Percentiles rank a stretch among this genome's conserved stretches.
These are phyloP conservation scores for Metschnikowia rubicola DNA, from an alignment of 805 yeast genomes.

Conservation along the genomic window DNA sequence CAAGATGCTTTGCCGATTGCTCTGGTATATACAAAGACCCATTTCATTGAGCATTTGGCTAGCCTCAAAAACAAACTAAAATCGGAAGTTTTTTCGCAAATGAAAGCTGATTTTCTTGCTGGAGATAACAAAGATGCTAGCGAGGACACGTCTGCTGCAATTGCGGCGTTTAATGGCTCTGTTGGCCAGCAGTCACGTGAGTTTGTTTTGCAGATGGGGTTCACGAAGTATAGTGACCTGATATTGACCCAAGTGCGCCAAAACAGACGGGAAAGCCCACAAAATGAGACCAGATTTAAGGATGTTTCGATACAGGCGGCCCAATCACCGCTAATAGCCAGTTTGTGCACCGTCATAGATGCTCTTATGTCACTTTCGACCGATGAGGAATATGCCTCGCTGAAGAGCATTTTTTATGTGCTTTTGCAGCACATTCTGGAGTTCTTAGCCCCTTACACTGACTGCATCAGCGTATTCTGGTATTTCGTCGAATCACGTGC, in stretches of 20 bases:
- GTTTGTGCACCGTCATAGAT: constrained; percentile 27
- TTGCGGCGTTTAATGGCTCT: constrained; percentile 22
- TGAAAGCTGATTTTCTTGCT: not conserved
- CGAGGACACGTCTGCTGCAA: constrained; percentile 12
- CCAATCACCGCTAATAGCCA: constrained; percentile 8
- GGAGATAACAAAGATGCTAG: not conserved
- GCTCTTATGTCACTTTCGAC: constrained; percentile 20
- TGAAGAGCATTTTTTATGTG: constrained; percentile 26
- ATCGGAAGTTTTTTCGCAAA: not conserved
- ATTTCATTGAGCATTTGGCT: not conserved
- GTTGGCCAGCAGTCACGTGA: constrained; percentile 22
- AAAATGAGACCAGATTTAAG: not conserved
- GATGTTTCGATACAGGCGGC: not conserved
- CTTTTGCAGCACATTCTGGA: constrained; percentile 24
- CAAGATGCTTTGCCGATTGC: too few relatives aligned
- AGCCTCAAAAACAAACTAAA: not conserved
- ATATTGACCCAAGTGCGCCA: constrained; percentile 2
- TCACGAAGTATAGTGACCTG: constrained; percentile 19
- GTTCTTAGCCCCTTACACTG: constrained; percentile 21
- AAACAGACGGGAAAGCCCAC: not conserved
- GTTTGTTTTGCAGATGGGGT: constrained; percentile 20
- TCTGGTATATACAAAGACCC: too few relatives aligned
- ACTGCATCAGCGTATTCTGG: constrained; percentile 30
- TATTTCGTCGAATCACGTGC: constrained; percentile 33
- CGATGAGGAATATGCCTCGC: constrained; percentile 10